A percentile compares a stretch with the other conserved stretches of the same genome.
Evolutionary conservation across 208 protist genomes (phyloP).

Genomic region (Leishmania mexicana): DNA sequence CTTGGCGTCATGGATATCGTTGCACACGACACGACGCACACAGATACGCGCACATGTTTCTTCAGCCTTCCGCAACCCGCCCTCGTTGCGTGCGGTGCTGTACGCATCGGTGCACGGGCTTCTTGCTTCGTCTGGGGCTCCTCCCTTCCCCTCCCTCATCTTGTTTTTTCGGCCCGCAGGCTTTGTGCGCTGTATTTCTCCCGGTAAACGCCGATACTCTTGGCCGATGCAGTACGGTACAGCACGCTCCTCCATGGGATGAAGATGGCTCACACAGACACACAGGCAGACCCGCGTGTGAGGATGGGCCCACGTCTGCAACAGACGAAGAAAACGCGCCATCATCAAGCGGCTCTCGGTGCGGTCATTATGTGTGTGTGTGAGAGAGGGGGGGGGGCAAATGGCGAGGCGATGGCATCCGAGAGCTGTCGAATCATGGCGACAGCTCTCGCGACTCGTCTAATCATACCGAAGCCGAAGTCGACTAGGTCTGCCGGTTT

Average conservation of each 20-base stretch:
- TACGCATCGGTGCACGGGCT: no score
- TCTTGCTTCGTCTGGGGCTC: no score
- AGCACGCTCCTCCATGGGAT: neutral
- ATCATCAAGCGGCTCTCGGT: neutral
- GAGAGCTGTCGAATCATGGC: neutral
- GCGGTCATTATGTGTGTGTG: neutral
- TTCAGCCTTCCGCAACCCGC: no score
- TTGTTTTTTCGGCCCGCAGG: no score
- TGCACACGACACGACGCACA: no score
- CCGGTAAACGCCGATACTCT: no score
- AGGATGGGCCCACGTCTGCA: neutral
- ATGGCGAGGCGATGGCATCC: neutral
- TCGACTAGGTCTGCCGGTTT: neutral
- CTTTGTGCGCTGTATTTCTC: no score
- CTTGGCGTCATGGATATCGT: no score
- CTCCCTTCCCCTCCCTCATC: no score
- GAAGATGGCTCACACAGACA: neutral
- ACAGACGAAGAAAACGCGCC: neutral
- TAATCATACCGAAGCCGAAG: neutral
- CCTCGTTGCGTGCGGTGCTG: no score
- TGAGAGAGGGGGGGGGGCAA: neutral
- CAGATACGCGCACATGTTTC: no score
- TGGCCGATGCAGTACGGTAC: neutral
- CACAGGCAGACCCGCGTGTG: neutral
- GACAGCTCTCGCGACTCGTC: conserved; percentile 7